A percentile compares a stretch with the other conserved stretches of the same genome.
These are phyloP conservation scores for Tubosaeta sp. DNA, from an alignment of 768 basidiomycete genomes.

Conservation along the genomic window DNA sequence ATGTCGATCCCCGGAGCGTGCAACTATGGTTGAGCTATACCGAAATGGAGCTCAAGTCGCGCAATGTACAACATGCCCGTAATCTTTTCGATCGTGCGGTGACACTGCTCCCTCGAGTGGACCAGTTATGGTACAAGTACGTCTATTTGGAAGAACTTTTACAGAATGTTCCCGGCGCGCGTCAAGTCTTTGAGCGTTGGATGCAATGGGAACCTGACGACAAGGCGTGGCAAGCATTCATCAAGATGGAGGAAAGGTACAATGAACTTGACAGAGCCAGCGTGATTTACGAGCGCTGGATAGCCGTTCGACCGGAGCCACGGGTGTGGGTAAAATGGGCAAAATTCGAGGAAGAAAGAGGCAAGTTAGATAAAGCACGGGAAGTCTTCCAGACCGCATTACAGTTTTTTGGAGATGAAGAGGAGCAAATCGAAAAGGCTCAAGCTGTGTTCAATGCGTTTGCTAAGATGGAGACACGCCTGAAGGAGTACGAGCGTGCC, in stretches of 20 bases:
- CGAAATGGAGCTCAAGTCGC: constrained; percentile 97
- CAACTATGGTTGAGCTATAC: constrained; percentile 94
- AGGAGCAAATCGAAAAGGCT: constrained; percentile 80
- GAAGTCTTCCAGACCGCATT: constrained; percentile 89
- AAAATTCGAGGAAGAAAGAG: constrained; percentile 81
- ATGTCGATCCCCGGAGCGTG: constrained; percentile 86
- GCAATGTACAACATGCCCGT: constrained; percentile 95
- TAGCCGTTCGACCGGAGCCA: constrained; percentile 71
- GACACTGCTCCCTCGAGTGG: constrained; percentile 91
- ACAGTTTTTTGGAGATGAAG: constrained; percentile 87
- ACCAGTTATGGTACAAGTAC: constrained; percentile 99
- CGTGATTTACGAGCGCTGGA: constrained; percentile 88
- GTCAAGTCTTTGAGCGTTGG: constrained; percentile 99
- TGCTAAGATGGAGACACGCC: constrained; percentile 93
- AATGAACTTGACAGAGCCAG: constrained; percentile 89
- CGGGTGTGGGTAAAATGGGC: constrained; percentile 81
- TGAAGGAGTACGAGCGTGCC: constrained; percentile 96
- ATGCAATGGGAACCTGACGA: constrained; percentile 99
- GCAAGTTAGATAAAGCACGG: constrained; percentile 61
- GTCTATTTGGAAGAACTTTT: constrained; percentile 97
- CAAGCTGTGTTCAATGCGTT: constrained; percentile 92
- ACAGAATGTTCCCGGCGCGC: constrained; percentile 91
- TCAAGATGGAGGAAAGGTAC: constrained; percentile 96
- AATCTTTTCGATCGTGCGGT: constrained; percentile 98
- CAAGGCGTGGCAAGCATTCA: constrained; percentile 99